These are phyloP conservation scores for Verticillium isaacii DNA, from an alignment of 2,329 filamentous ascomycete species.

Conservation along the genomic window DNA sequence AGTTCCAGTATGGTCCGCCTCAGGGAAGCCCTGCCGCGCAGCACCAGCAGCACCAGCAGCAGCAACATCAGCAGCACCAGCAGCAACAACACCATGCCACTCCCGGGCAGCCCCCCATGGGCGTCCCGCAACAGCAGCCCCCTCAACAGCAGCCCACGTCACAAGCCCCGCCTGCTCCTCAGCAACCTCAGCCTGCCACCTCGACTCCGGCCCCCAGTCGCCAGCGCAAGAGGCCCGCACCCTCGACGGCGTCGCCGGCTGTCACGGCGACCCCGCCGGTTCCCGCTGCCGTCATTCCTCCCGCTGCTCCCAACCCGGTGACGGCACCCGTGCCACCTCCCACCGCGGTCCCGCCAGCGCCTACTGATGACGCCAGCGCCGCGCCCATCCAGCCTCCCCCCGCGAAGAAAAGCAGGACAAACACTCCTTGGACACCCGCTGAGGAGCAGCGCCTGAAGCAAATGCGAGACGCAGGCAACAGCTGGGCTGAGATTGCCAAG, in stretches of 20 bases:
- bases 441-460: conserved; percentile 90
- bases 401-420: conserved; percentile 92
- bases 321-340: conserved; percentile 17
- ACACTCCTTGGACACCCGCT: conserved; percentile 94
- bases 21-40: conserved; percentile 32
- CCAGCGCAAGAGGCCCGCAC: conserved; percentile 34
- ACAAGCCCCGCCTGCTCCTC: conserved; percentile 25
- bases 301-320: conserved; percentile 12
- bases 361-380: conserved; percentile 24
- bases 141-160: conserved; percentile 28
- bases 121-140: conserved; percentile 16
- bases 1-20: conserved; percentile 34
- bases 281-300: conserved; percentile 28
- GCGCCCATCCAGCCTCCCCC: conserved; percentile 43
- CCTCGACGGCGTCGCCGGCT: conserved; percentile 26
- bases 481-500: conserved; percentile 98
- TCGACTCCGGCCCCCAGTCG: conserved; percentile 23
- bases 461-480: conserved; percentile 89
- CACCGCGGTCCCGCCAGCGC: conserved; percentile 20
- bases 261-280: conserved; percentile 20
- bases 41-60: conserved; percentile 26
- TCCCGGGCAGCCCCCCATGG: conserved; percentile 14
- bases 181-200: conserved; percentile 31
- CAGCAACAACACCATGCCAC: conserved; percentile 19
- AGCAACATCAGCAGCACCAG: conserved; percentile 19